Evolutionary conservation across 805 yeast species (phyloP), one percentile per base, ranked within the genome.

Genomic region (Starmerella scarabaei): DNA sequence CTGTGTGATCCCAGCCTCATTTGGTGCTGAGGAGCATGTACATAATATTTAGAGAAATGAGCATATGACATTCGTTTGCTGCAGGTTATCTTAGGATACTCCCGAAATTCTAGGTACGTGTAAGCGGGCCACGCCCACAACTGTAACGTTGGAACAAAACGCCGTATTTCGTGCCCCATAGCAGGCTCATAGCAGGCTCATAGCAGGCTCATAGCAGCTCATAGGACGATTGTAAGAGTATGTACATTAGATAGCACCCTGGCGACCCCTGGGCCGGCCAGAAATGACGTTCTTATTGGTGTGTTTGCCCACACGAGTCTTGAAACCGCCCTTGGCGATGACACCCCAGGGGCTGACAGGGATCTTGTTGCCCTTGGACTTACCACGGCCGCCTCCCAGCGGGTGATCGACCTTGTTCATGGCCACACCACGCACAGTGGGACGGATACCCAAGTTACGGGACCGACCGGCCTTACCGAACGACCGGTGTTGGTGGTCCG

Each of bases 351-450:
- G 93, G 41, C 94, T 81, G 68, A 80, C 83, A 16, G 97, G 82
- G 44, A 80, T 71, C 67, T 84, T 88, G 65, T 88, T 86, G 49
- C 94, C 83, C 76, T 91, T 91, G 45, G 94, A 81, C 64, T 91
- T 91, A 74, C 98, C 98, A 72, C 98, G 78, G 66, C 98, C 98
- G 78, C 98, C 98, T 70, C 98, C 98, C 57, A 84, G 86, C 50
- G 98, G 98, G 68, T 91, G 98, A 63, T 91, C 96, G 59, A 77
- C 75, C 49, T 91, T 91, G 65, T 91, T 91, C 94, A 83, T 84
- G 36, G 98, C 97, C 53, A 84, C 82, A 73, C 98, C 98, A 68
- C 98, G 80, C 30, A 86, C 96, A 37, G 78, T 75, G 28, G 98
- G 98, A 63, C 97, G 77, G 55, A 80, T 77, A 48, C 97, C 98